phyloP scores from a whole-genome alignment of 192 early-diverging fungal genomes.

The Mycoemilia scoparia region DNA sequence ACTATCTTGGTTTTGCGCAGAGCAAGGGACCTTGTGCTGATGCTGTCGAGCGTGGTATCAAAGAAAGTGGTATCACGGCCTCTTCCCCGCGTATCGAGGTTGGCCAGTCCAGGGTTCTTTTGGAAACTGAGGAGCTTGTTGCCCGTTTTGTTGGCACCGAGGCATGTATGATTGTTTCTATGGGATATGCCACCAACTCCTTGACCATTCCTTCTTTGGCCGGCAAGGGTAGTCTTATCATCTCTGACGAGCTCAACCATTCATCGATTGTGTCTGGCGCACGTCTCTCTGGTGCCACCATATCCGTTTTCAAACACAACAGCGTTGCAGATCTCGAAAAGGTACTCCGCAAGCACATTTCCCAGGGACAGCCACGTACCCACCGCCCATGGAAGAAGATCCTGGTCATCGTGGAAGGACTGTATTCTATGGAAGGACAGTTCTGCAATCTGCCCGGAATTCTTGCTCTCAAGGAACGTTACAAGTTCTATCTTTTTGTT shows the following conservation, averaged over 20 bases:
- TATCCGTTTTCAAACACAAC: conserved; percentile 93
- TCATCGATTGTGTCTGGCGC: conserved; percentile 83
- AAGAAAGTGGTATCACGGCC: conserved; percentile 49
- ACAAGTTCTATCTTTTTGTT: conserved; percentile 90
- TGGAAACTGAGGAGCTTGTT: conserved; percentile 64
- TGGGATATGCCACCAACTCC: conserved; percentile 96
- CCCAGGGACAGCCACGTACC: conserved; percentile 91
- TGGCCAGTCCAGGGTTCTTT: conserved; percentile 50
- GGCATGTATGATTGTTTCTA: conserved; percentile 69
- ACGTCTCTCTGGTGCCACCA: conserved; percentile 74
- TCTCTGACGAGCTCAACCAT: conserved; percentile 94
- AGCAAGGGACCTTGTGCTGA: conserved; percentile 85
- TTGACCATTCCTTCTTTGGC: conserved; percentile 83
- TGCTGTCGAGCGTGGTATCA: conserved; percentile 60
- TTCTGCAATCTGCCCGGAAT: conserved; percentile 77
- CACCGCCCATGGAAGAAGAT: conserved; percentile 99
- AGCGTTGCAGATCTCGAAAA: conserved; percentile 57
- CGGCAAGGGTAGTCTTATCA: conserved; percentile 68
- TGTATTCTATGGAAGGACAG: conserved; percentile 97
- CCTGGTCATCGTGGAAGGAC: conserved; percentile 83
- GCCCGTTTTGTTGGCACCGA: conserved; percentile 81
- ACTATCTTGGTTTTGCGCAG: conserved; percentile 96
- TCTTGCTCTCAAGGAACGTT: conserved; percentile 72
- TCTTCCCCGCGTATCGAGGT: conserved; percentile 51
- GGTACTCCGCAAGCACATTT: conserved; percentile 68